Evolutionary conservation across 2,329 filamentous ascomycete species (phyloP).

Genomic region (Exophiala alcalophila): DNA sequence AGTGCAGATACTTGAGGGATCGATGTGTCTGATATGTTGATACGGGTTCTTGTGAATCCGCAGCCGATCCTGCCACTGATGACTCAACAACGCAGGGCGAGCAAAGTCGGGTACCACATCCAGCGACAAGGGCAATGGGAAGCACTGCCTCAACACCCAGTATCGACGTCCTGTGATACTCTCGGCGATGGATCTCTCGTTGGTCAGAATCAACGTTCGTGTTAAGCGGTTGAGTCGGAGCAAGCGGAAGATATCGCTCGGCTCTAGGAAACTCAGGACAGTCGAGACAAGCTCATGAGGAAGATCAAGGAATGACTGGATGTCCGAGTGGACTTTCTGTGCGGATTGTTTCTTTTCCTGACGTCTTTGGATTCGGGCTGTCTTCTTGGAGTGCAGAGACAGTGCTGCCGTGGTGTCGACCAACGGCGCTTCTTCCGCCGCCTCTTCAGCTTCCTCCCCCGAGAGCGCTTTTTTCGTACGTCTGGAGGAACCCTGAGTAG

Average conservation of each 20-base stretch:
- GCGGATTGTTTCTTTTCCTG: slow-evolving; percentile 23
- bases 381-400: slow-evolving; percentile 28
- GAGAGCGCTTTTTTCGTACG: too few species aligned
- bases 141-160: slow-evolving; percentile 28
- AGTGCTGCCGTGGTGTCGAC: slow-evolving; percentile 27
- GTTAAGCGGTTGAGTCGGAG: slow-evolving; percentile 19
- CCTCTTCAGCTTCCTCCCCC: too few species aligned
- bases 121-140: slow-evolving; percentile 25
- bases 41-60: slow-evolving; percentile 29
- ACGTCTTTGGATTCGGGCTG: slow-evolving; percentile 20
- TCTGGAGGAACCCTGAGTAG: too few species aligned
- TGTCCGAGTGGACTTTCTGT: slow-evolving; percentile 19
- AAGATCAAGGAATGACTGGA: slow-evolving; percentile 26
- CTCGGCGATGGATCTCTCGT: slow-evolving; percentile 23
- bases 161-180: slow-evolving; percentile 24
- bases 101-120: slow-evolving; percentile 18
- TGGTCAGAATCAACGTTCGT: slow-evolving; percentile 23
- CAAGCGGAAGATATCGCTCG: slow-evolving; percentile 23
- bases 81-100: slow-evolving; percentile 22
- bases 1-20: slow-evolving; percentile 24
- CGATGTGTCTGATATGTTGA: slow-evolving; percentile 29
- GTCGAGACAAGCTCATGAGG: slow-evolving; percentile 24
- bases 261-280: slow-evolving; percentile 22
- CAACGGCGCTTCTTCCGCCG: slow-evolving; percentile 22
- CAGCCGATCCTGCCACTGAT: slow-evolving; percentile 24